Evolutionary conservation across 306 rosid species (phyloP), one percentile per base, ranked within the genome.

Genomic region (Ormosia emarginata): DNA sequence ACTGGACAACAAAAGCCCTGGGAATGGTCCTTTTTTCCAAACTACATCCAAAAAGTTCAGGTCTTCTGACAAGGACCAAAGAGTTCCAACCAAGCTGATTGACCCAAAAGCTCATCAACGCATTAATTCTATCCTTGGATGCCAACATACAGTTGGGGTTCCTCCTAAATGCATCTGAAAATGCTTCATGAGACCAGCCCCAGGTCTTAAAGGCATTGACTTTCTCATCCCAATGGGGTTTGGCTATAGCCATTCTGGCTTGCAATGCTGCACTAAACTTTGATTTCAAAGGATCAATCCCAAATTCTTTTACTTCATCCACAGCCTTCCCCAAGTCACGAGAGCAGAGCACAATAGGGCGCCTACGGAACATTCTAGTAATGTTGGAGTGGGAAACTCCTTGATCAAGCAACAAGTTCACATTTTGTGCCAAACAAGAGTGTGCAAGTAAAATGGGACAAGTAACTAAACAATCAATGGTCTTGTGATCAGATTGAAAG

Each of bases 1-100:
- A 77, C 53, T 61, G 72, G 29, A 81, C 4, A 29, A 85, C 88
- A 0, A 29, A 80, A 82, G 77, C 75, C 84, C 93, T 84, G 0
- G 92, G 97, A 66, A 89, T 32, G 41, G 87, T 30, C 65, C 89
- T 87, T 71, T 58, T 84, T 87, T 88, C 86, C 71, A 89, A 68
- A 82, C 91, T 91, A 33, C n/a, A 50, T 17, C 58, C 66, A 5
- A 90, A 14, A 15, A 85, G 2, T 11, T 0, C 0, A 0, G 89
- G 79, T 3, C 2, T 6, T 11, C 50, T 32, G 17, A 40, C 66
- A 46, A 84, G 68, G 5, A 10, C 1, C 8, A 67, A 7, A 10
- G 90, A 32, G 5, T 81, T 47, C 85, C 71, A 82, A 37, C 87
- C 90, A 63, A 89, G 44, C 9, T 80, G 58, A 36, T 88, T 58